Conservation (phyloP, 2,329 filamentous ascomycete species). For the Dichotomopilus funicola region DNA sequence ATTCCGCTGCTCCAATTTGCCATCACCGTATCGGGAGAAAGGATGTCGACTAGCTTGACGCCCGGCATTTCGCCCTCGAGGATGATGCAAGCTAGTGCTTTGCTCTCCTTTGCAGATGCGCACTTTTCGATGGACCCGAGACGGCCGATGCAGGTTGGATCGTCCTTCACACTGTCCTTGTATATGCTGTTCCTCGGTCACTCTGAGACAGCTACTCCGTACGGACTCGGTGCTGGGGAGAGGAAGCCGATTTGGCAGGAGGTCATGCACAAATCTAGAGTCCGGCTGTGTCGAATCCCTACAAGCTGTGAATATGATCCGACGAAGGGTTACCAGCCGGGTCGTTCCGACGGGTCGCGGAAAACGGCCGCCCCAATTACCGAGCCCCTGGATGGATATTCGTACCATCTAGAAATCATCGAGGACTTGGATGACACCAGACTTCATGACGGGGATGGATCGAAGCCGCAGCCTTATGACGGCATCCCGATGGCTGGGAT, state of each 20-base stretch:
- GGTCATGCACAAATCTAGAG: conserved; percentile 84
- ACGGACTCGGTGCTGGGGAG: conserved; percentile 46
- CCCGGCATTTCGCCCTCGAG: conserved; percentile 83
- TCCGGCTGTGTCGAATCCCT: conserved; percentile 70
- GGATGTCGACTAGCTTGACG: conserved; percentile 70
- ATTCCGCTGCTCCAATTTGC: conserved; percentile 89
- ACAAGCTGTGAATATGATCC: conserved; percentile 44
- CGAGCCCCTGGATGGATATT: conserved; percentile 43
- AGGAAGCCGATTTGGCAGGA: conserved; percentile 84
- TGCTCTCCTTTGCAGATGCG: conserved; percentile 79
- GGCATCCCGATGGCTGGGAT: conserved; percentile 41
- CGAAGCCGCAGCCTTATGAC: conserved; percentile 32
- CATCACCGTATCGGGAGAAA: conserved; percentile 89
- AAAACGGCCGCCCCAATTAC: not conserved
- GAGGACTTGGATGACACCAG: conserved; percentile 67
- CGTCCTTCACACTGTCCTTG: conserved; percentile 75
- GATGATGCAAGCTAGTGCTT: conserved; percentile 84
- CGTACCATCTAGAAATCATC: conserved; percentile 74
- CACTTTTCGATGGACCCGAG: conserved; percentile 64
- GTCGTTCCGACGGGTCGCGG: not conserved
- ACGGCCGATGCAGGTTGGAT: conserved; percentile 72
- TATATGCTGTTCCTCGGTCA: conserved; percentile 95
- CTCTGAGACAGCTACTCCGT: conserved; percentile 35
- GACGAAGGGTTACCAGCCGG: conserved; percentile 27
- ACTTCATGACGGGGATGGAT: conserved; percentile 39